A percentile compares a stretch with the other conserved stretches of the same genome.
Evolutionary conservation across 768 basidiomycete species (phyloP).

Genomic region (Pulveroboletus frians): DNA sequence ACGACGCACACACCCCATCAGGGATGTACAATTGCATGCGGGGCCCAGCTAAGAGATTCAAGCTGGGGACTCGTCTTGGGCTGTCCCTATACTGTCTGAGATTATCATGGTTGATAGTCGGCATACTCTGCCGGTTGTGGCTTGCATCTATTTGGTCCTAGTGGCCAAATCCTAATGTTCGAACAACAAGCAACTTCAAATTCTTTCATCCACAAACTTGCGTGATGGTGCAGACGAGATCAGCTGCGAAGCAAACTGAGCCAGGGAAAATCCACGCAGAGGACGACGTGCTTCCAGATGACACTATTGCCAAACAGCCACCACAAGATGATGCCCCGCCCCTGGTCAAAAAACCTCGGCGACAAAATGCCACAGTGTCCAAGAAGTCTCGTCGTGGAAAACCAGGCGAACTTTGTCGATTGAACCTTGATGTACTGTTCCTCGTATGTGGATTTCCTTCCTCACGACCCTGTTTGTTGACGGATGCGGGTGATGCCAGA

Average conservation of each 20-base stretch:
- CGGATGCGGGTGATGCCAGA: constrained; percentile 19
- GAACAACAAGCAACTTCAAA: too few relatives aligned
- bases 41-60: too few relatives aligned
- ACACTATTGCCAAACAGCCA: neutral
- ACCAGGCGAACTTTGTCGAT: neutral
- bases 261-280: neutral
- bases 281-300: neutral
- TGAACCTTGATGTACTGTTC: constrained; percentile 20
- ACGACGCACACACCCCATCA: too few relatives aligned
- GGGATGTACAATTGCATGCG: too few relatives aligned
- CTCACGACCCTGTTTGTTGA: neutral
- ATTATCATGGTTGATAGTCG: too few relatives aligned
- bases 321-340: too few relatives aligned
- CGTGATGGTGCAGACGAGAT: neutral
- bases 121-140: too few relatives aligned
- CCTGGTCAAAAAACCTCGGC: neutral
- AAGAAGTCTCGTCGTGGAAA: neutral
- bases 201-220: neutral
- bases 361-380: too few relatives aligned
- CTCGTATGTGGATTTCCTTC: constrained; percentile 4
- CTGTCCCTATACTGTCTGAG: too few relatives aligned
- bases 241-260: neutral
- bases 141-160: too few relatives aligned
- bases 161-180: too few relatives aligned
- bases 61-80: too few relatives aligned